phyloP scores from a whole-genome alignment of 2,329 filamentous ascomycete species.

The Trichoderma sp. region DNA sequence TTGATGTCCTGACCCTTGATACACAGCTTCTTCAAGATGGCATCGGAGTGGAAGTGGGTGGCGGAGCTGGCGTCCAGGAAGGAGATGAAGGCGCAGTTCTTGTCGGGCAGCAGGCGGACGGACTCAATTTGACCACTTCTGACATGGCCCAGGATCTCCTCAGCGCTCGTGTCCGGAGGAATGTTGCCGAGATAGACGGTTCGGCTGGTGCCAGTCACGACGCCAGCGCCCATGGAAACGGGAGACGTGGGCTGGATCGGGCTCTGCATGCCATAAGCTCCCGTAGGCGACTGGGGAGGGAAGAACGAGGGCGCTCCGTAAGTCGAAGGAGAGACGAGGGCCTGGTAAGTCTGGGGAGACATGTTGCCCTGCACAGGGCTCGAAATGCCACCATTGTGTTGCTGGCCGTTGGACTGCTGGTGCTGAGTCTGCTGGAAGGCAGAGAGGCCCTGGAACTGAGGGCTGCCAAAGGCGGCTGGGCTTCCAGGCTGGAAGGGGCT shows the following conservation, averaged over 20 bases:
- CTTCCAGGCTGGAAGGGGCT: slow-evolving; percentile 97
- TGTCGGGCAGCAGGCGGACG: slow-evolving; percentile 93
- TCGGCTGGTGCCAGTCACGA: slow-evolving; percentile 87
- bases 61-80: slow-evolving; percentile 97
- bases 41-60: slow-evolving; percentile 98
- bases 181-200: slow-evolving; percentile 99
- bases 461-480: slow-evolving; percentile 84
- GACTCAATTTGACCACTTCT: slow-evolving; percentile 98
- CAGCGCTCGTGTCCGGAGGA: slow-evolving; percentile 93
- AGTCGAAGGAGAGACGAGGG: slow-evolving; percentile 82
- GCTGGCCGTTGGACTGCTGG: slow-evolving; percentile 57
- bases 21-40: slow-evolving; percentile 98
- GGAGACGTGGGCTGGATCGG: slow-evolving; percentile 70
- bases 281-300: slow-evolving; percentile 86
- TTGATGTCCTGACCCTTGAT: slow-evolving; percentile 99
- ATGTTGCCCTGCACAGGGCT: slow-evolving; percentile 79
- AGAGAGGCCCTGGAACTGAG: slow-evolving; percentile 86
- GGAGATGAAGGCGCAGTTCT: slow-evolving; percentile 99
- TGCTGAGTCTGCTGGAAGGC: slow-evolving; percentile 68
- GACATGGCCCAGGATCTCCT: slow-evolving; percentile 95
- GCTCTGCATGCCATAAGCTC: slow-evolving; percentile 65
- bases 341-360: slow-evolving; percentile 82
- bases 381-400: slow-evolving; percentile 64
- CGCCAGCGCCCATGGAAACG: slow-evolving; percentile 74
- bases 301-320: slow-evolving; percentile 83